Base-by-base conservation (phyloP, 2,329 filamentous ascomycete genomes). In the Stagonosporopsis cucurbitacearum region DNA sequence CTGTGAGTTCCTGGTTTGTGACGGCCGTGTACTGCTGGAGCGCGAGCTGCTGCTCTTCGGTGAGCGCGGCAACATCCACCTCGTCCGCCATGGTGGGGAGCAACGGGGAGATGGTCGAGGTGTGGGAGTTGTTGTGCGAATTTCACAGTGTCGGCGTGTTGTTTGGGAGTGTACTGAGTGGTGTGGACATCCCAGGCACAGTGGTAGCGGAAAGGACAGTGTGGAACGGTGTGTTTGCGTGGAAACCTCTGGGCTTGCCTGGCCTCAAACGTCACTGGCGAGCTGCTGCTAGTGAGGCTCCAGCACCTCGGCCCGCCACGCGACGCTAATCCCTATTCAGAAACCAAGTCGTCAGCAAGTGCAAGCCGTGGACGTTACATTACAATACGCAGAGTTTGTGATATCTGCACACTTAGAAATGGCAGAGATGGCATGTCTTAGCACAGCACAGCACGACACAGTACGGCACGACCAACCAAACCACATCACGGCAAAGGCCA, bases 1-100 rank as follows among this genome's bases (percentile, higher is more conserved):
- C 87, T 39, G 86, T 82, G 40, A 86, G 75, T 20, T 92, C 88
- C 76, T 97, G 92, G 66, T 93, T 87, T 23, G 95, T 98, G 46
- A 99, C 89, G 47, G 90, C 85, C 15, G 88, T 91, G 76, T 92
- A 96, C 70, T 96, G 94, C 67, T 96, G 88, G 23, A 99, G 85
- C 42, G 91, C 89, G 47, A 88, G 85, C 75, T 92, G 92, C 80
- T 98, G 92, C 64, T 84, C 84, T 60, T 88, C 79, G 46, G 89
- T 89, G 70, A 97, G 88, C 76, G 88, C 83, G 67, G 83, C 83
- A 67, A 89, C 81, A 74, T 91, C 87, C 56, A 84, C 68, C 22
- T 68, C 71, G 57, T 73, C 72, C 43, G 76, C 71, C 77, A 80
- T 79, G 48, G 48, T 25, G 39, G 30, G 36, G 26, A 28, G 26